Conservation (phyloP, 805 yeast species). For the Suhomyces sp. region DNA sequence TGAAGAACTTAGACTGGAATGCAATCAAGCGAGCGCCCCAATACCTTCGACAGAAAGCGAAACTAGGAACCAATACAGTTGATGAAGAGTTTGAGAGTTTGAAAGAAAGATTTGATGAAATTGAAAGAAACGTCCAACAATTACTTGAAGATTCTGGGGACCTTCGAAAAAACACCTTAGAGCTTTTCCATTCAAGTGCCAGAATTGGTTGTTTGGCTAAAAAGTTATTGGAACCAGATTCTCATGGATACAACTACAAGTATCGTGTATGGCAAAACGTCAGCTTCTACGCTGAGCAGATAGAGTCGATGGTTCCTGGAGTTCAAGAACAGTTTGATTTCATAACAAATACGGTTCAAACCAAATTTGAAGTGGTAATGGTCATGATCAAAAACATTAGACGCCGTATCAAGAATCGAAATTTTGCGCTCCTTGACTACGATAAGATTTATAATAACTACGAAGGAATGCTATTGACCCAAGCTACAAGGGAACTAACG, state of each 20-base stretch:
- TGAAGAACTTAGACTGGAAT: conserved; percentile 21
- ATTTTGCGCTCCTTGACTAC: conserved; percentile 36
- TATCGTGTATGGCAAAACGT: conserved; percentile 20
- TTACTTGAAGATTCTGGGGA: conserved; percentile 5
- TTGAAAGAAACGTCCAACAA: conserved; percentile 18
- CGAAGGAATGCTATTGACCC: conserved; percentile 29
- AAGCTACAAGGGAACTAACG: conserved; percentile 34
- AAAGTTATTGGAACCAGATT: conserved; percentile 3
- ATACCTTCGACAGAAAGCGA: conserved; percentile 7
- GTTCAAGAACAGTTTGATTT: conserved; percentile 15
- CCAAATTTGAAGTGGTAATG: conserved; percentile 12
- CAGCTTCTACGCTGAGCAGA: conserved; percentile 18
- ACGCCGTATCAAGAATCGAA: conserved; percentile 27
- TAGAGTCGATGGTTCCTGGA: conserved; percentile 8
- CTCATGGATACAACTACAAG: conserved; percentile 4
- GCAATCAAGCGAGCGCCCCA: conserved; percentile 19
- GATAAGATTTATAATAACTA: conserved; percentile 32
- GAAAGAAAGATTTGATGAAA: conserved; percentile 17
- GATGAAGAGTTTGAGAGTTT: conserved; percentile 27
- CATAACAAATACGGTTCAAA: not conserved
- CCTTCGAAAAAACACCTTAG: not conserved
- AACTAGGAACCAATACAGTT: conserved; percentile 18
- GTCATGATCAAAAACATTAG: conserved; percentile 22
- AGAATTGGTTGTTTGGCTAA: not conserved
- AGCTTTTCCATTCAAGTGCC: not conserved